phyloP scores from a whole-genome alignment of 2,329 filamentous ascomycete genomes.

The Uncinocarpus reesii region DNA sequence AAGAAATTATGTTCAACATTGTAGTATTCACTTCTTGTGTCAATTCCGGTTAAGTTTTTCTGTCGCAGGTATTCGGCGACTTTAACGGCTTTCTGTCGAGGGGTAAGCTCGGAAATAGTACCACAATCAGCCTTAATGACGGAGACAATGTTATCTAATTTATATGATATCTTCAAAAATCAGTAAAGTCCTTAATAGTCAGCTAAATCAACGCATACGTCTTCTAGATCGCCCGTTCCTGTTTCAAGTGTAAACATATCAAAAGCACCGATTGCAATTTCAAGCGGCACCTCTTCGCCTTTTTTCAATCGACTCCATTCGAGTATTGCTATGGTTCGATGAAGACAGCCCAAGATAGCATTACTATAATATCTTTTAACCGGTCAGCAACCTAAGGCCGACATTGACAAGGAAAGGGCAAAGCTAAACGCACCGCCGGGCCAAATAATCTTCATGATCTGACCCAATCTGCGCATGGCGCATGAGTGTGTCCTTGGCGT shows the following conservation, averaged over 20 bases:
- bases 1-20: slow-evolving; percentile 80
- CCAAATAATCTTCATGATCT: slow-evolving; percentile 61
- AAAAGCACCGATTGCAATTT: slow-evolving; percentile 68
- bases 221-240: slow-evolving; percentile 60
- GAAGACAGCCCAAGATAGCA: slow-evolving; percentile 64
- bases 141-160: slow-evolving; percentile 54
- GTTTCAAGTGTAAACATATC: slow-evolving; percentile 80
- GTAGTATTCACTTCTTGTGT: slow-evolving; percentile 60
- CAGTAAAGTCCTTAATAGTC: background rate
- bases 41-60: slow-evolving; percentile 60
- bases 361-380: slow-evolving; percentile 59
- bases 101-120: slow-evolving; percentile 47
- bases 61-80: slow-evolving; percentile 60
- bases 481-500: slow-evolving; percentile 76
- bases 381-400: slow-evolving; percentile 3
- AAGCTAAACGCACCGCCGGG: slow-evolving; percentile 35
- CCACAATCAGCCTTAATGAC: slow-evolving; percentile 47
- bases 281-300: slow-evolving; percentile 50
- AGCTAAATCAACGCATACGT: slow-evolving; percentile 41
- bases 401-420: slow-evolving; percentile 15
- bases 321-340: slow-evolving; percentile 66
- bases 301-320: slow-evolving; percentile 57
- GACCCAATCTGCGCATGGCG: slow-evolving; percentile 52
- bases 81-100: slow-evolving; percentile 56
- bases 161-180: slow-evolving; percentile 44